Base-by-base conservation (phyloP, 2,329 filamentous ascomycete genomes). In the Volutella citrinella region DNA sequence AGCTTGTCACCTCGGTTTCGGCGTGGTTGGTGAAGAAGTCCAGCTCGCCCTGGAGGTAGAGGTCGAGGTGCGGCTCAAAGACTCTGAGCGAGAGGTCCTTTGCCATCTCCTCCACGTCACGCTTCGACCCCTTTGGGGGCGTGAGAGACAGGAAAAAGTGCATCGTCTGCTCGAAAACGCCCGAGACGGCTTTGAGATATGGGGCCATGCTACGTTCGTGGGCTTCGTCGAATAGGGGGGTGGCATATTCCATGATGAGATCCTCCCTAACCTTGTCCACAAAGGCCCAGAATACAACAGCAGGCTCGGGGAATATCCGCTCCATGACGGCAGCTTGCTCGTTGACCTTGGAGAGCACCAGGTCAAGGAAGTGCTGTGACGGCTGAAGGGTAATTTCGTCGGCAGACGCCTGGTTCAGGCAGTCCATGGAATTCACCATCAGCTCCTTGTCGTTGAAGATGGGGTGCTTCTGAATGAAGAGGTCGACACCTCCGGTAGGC, bases 1-100 rank as follows among this genome's bases (percentile, higher is more conserved):
- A 98, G 11, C 80, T 74, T 7, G 69, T 75, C 6, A 98, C 91
- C 53, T 91, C 81, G 3, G 74, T 69, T 41, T 91, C 84, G 11
- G 87, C 87, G 43, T 82, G 77, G 34, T 76, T 75, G 19, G 82
- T 84, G 60, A 97, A 97, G 54, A 80, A 82, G 30, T 91, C 87
- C 19, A 96, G 69, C 64, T 98, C 93, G 56, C 96, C 91, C 43
- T 88, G 82, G 12, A 98, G 70, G 58, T 97, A 98, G 3, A 95
- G 66, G 57, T 96, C 90, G n/a, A 97, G 72, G 56, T 97, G 91
- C 23, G 85, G 88, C 57, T 95, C 91, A 51, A 95, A 97, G 1
- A 89, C 80, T 43, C 75, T 76, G 12, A 81, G 66, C 11, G 90
- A 72, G 31, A 88, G 73, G 38, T 78, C 71, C 49, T 81, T 82